Evolutionary conservation across 768 basidiomycete species (phyloP).

Genomic region (Pleurotus giganteus): DNA sequence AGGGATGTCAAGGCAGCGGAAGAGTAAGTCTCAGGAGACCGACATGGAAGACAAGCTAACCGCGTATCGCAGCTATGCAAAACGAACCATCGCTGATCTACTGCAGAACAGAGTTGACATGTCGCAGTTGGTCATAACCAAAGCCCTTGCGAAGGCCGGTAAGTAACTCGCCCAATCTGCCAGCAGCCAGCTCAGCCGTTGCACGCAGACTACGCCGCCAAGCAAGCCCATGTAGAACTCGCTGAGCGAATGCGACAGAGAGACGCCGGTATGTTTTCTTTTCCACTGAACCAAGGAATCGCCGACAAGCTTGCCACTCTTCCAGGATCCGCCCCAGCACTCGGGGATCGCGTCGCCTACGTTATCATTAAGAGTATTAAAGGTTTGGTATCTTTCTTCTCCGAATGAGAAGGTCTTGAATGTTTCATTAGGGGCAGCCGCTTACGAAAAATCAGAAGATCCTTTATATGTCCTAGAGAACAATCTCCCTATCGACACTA

Average conservation of each 20-base stretch:
- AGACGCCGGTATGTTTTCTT: conserved; percentile 66
- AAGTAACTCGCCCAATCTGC: conserved; percentile 16
- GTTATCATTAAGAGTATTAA: conserved; percentile 97
- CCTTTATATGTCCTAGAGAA: conserved; percentile 97
- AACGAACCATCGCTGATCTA: conserved; percentile 90
- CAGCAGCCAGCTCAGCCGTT: background rate
- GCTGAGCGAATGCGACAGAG: conserved; percentile 95
- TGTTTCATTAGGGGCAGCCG: conserved; percentile 78
- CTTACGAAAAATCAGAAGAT: conserved; percentile 98
- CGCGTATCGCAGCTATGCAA: conserved; percentile 67
- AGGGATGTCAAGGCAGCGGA: conserved; percentile 92
- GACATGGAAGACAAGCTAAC: conserved; percentile 10
- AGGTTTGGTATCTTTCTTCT: conserved; percentile 40
- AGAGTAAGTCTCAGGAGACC: conserved; percentile 53
- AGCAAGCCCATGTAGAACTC: conserved; percentile 95
- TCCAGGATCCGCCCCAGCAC: conserved; percentile 89
- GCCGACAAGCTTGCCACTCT: background rate
- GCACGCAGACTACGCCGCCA: conserved; percentile 78
- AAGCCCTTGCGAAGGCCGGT: conserved; percentile 90
- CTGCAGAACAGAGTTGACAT: conserved; percentile 97
- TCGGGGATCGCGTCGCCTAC: conserved; percentile 98
- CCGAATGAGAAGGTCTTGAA: background rate
- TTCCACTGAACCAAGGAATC: background rate
- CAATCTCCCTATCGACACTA: conserved; percentile 96
- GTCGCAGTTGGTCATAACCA: conserved; percentile 99